Conservation (phyloP, 2,329 filamentous ascomycete genomes). For the Curvularia eragrostidis region DNA sequence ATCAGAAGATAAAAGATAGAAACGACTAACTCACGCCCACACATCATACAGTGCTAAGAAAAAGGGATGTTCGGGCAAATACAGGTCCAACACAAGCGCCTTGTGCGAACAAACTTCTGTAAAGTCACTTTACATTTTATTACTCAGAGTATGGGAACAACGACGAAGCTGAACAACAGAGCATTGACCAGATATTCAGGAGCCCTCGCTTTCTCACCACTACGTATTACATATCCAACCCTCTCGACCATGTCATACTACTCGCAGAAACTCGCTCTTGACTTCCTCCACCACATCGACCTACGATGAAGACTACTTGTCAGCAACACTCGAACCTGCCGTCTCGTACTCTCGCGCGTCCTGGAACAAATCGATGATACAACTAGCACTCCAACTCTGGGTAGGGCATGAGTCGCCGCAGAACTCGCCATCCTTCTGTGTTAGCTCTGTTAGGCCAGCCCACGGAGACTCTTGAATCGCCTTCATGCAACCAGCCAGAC, state of each 20-base stretch:
- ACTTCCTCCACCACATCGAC: slow-evolving; percentile 1
- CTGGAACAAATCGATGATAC: slow-evolving; percentile 94
- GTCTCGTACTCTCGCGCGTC: slow-evolving; percentile 66
- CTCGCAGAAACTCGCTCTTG: neutral
- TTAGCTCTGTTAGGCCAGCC: slow-evolving; percentile 92
- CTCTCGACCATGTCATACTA: neutral
- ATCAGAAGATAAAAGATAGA: no score
- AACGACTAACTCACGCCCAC: no score
- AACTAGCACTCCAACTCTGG: slow-evolving; percentile 94
- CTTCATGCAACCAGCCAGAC: slow-evolving; percentile 82
- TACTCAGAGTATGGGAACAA: neutral
- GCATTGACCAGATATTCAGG: neutral
- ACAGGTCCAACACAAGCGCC: no score
- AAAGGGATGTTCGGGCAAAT: no score
- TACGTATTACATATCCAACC: neutral
- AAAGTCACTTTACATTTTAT: no score
- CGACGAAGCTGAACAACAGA: neutral
- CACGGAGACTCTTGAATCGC: slow-evolving; percentile 81
- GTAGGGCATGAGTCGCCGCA: slow-evolving; percentile 94
- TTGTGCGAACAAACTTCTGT: no score
- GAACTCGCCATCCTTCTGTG: slow-evolving; percentile 83
- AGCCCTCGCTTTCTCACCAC: neutral
- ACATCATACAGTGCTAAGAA: no score
- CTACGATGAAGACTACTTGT: slow-evolving; percentile 1
- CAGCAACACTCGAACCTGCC: neutral